Conservation (phyloP, 2,329 filamentous ascomycete genomes). For the Dothideomycetidae sp. region DNA sequence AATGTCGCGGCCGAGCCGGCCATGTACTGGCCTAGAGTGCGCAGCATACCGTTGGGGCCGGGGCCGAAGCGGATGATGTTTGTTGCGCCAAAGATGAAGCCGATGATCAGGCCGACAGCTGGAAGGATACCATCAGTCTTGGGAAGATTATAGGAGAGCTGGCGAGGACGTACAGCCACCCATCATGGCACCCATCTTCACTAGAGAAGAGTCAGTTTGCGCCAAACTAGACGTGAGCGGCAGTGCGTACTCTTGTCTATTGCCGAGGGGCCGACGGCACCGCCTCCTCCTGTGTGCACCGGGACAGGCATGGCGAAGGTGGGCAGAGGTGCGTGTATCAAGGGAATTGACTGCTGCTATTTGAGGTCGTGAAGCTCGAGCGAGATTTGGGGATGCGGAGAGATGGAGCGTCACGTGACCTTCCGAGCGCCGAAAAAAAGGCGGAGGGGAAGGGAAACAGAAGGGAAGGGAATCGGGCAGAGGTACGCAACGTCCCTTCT, state of each 20-base stretch:
- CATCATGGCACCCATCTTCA: conserved; percentile 99
- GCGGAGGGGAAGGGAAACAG: no score
- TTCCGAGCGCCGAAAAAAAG: no score
- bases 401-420: no score
- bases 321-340: no score
- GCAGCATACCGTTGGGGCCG: conserved; percentile 82
- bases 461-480: no score
- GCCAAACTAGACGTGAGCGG: no score
- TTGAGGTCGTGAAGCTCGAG: no score
- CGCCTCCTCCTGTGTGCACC: conserved; percentile 28
- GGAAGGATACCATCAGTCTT: conserved; percentile 10
- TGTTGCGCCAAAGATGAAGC: conserved; percentile 85
- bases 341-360: no score
- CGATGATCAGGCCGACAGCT: conserved; percentile 94
- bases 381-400: no score
- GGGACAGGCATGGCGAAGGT: conserved; percentile 40
- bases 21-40: conserved; percentile 95
- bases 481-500: no score
- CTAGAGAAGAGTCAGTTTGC: conserved; percentile 35
- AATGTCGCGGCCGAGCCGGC: conserved; percentile 79
- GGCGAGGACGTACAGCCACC: conserved; percentile 64
- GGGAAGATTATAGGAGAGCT: conserved; percentile 15
- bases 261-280: conserved; percentile 46
- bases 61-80: conserved; percentile 94
- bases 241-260: conserved; percentile 56